These are phyloP conservation scores for Hortiboletus campestris DNA, from an alignment of 768 basidiomycete species.

Conservation along the genomic window DNA sequence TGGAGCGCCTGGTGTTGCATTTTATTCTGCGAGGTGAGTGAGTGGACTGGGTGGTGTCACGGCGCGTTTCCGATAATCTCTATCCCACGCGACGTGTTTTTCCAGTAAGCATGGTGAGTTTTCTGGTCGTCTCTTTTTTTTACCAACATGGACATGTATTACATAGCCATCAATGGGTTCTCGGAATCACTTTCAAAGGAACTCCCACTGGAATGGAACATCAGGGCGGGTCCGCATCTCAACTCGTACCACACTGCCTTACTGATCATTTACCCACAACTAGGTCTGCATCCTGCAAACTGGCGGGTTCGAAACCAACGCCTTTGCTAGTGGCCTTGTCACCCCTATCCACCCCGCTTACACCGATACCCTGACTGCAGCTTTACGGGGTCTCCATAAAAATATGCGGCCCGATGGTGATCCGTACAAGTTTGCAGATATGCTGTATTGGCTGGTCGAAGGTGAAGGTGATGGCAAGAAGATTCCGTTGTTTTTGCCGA, in stretches of 20 bases:
- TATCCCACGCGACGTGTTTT: not conserved
- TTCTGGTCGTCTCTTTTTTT: not conserved
- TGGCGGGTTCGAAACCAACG: conserved; percentile 17
- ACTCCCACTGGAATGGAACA: conserved; percentile 13
- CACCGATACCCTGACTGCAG: not conserved
- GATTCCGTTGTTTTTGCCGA: conserved; percentile 8
- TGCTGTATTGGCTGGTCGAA: not conserved
- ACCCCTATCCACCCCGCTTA: conserved; percentile 9
- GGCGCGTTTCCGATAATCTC: not conserved
- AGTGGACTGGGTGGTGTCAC: not conserved
- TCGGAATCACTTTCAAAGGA: conserved; percentile 3
- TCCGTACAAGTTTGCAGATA: conserved; percentile 13
- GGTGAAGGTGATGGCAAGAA: not conserved
- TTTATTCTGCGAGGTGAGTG: conserved; percentile 5
- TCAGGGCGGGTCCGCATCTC: not conserved
- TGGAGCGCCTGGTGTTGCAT: not conserved
- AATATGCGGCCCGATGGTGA: conserved; percentile 4
- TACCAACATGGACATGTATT: not conserved
- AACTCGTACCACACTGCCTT: not conserved
- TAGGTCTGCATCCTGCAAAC: conserved; percentile 18
- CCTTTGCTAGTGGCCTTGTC: not conserved
- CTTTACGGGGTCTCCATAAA: not conserved
- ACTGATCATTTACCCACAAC: not conserved
- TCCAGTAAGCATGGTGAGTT: conserved; percentile 4
- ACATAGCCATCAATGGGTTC: conserved; percentile 5